A percentile compares a stretch with the other conserved stretches of the same genome.
Conservation (phyloP, 2,329 filamentous ascomycete genomes). For the Aspergillus pseudoglaucus region DNA sequence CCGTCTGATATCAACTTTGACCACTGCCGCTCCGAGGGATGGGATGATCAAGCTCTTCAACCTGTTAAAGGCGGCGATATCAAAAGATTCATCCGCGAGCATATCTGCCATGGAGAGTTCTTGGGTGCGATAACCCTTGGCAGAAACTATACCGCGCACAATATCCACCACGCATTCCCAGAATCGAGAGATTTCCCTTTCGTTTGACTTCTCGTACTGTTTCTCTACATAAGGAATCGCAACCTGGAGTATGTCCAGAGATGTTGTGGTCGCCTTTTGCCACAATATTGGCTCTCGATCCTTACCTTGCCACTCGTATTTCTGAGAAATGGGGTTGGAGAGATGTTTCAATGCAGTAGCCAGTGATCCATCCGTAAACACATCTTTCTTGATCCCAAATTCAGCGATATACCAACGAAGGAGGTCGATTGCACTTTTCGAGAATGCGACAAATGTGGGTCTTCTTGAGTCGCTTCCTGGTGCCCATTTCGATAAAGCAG, state of each 20-base stretch:
- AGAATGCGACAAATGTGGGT: slow-evolving; percentile 83
- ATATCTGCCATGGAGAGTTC: slow-evolving; percentile 42
- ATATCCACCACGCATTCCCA: slow-evolving; percentile 65
- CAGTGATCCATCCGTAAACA: slow-evolving; percentile 65
- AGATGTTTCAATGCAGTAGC: slow-evolving; percentile 60
- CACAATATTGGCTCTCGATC: slow-evolving; percentile 69
- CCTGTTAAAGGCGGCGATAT: slow-evolving; percentile 65
- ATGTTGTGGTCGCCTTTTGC: slow-evolving; percentile 69
- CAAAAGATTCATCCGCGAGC: slow-evolving; percentile 68
- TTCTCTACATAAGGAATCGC: slow-evolving; percentile 56
- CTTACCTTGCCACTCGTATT: slow-evolving; percentile 69
- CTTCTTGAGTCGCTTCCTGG: slow-evolving; percentile 39
- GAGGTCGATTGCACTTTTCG: slow-evolving; percentile 71
- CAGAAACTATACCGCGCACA: slow-evolving; percentile 62
- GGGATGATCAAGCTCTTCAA: slow-evolving; percentile 66
- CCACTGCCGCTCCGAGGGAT: slow-evolving; percentile 57
- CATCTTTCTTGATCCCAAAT: slow-evolving; percentile 50
- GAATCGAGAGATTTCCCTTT: slow-evolving; percentile 48
- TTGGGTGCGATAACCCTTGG: slow-evolving; percentile 49
- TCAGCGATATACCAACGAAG: slow-evolving; percentile 43
- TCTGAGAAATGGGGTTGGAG: slow-evolving; percentile 63
- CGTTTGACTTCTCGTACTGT: slow-evolving; percentile 24
- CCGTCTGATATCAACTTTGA: slow-evolving; percentile 62
- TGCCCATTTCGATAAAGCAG: slow-evolving; percentile 45
- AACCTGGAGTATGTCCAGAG: slow-evolving; percentile 60